Percentiles rank a stretch among this genome's conserved stretches.
Evolutionary conservation across 306 rosid genomes (phyloP).

Genomic region (Dryas alaskensis): DNA sequence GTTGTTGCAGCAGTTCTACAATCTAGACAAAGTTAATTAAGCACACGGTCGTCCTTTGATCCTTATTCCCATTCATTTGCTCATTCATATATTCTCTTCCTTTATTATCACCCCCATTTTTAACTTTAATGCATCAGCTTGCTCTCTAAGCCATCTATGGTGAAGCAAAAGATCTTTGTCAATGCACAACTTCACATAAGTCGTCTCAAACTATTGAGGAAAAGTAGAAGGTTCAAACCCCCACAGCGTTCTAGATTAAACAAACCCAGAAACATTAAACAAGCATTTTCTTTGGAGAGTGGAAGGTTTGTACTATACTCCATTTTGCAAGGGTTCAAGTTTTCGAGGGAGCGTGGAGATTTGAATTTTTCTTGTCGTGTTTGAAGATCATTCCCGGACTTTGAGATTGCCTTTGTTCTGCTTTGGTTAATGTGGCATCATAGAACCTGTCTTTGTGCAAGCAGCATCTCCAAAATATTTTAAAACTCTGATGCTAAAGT

Average conservation of each 20-base stretch:
- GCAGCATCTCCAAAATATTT: not conserved
- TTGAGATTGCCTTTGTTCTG: slow-evolving; percentile 15
- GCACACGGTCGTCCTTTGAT: slow-evolving; percentile 15
- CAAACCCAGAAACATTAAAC: slow-evolving; percentile 5
- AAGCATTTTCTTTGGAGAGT: not conserved
- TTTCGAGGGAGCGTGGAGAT: slow-evolving; percentile 15
- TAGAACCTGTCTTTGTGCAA: slow-evolving; percentile 4
- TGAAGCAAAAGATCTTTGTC: not conserved
- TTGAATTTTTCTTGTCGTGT: slow-evolving; percentile 19
- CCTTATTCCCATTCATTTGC: not conserved
- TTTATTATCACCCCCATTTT: not conserved
- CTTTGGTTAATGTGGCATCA: slow-evolving; percentile 1
- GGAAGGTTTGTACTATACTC: slow-evolving; percentile 1
- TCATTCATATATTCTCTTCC: not conserved
- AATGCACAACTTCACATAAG: not conserved
- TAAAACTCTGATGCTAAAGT: not conserved
- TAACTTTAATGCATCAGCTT: slow-evolving; percentile 1
- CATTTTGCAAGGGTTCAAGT: not conserved
- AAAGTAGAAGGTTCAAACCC: slow-evolving; percentile 2
- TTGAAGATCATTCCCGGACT: slow-evolving; percentile 19
- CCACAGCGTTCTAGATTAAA: not conserved
- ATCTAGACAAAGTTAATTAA: slow-evolving; percentile 9
- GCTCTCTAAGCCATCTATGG: slow-evolving; percentile 5
- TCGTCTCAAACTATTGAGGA: not conserved
- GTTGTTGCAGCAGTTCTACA: not conserved